phyloP scores from a whole-genome alignment of 179 eudicot genomes.

The Silene coronaria region DNA sequence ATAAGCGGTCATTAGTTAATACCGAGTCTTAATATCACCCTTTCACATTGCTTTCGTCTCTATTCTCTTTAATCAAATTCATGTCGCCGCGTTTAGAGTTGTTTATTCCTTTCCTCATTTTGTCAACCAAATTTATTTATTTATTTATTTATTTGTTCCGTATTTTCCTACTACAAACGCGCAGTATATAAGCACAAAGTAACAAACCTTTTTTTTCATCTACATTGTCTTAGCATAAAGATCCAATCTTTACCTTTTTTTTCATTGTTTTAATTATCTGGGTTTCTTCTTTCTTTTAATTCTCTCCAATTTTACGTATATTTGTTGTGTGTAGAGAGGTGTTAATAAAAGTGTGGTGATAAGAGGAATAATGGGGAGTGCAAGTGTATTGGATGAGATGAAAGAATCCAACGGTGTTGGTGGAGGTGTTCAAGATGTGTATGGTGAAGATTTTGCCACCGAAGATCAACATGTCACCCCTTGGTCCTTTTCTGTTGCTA shows the following conservation, averaged over 20 bases:
- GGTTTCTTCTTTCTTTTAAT: too few relatives aligned
- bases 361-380: constrained; percentile 25
- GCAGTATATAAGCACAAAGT: constrained; percentile 2
- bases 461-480: constrained; percentile 71
- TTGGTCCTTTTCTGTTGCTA: constrained; percentile 72
- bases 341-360: not conserved
- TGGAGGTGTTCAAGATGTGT: constrained; percentile 60
- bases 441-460: constrained; percentile 75
- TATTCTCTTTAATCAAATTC: not conserved
- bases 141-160: not conserved
- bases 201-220: constrained; percentile 3
- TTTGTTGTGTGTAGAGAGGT: constrained; percentile 8
- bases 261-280: constrained; percentile 5
- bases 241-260: not conserved
- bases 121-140: not conserved
- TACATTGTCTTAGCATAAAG: not conserved
- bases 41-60: not conserved
- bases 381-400: constrained; percentile 29
- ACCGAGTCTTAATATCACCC: too few relatives aligned
- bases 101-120: not conserved
- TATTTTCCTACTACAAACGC: not conserved
- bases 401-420: constrained; percentile 34
- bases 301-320: constrained; percentile 5
- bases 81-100: not conserved
- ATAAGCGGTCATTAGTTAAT: too few relatives aligned